Conservation (phyloP, 176 grass and related monocot genomes). For the Hyparrhenia diplandra region DNA sequence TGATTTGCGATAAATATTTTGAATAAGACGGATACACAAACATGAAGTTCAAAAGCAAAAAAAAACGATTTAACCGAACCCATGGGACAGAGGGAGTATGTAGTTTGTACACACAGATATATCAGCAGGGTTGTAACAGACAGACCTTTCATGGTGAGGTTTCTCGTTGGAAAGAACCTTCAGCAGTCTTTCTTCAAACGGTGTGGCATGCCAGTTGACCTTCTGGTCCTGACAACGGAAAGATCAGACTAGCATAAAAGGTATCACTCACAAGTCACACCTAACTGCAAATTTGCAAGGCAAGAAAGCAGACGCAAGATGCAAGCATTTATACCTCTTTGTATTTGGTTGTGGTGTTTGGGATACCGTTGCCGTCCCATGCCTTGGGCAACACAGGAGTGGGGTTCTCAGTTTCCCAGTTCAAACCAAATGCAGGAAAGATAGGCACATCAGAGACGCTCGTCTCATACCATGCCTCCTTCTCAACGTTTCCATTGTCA, state of each 20-base stretch:
- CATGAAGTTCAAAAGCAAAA: too few relatives aligned
- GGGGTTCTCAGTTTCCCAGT: conserved; percentile 34
- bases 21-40: too few relatives aligned
- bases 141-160: conserved; percentile 64
- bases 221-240: conserved; percentile 54
- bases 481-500: background rate
- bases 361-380: conserved; percentile 78
- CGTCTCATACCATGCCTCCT: background rate
- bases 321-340: conserved; percentile 57
- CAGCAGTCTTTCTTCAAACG: conserved; percentile 83
- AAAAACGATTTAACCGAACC: too few relatives aligned
- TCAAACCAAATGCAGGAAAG: conserved; percentile 34
- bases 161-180: conserved; percentile 66
- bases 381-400: conserved; percentile 34
- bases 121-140: background rate
- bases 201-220: conserved; percentile 76
- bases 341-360: conserved; percentile 81
- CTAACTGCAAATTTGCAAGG: background rate
- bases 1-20: too few relatives aligned
- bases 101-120: too few relatives aligned
- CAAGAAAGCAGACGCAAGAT: background rate
- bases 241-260: background rate
- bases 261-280: background rate
- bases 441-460: conserved; percentile 36
- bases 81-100: too few relatives aligned